A percentile compares a stretch with the other conserved stretches of the same genome.
These are phyloP conservation scores for Geotrichum bryndzae DNA, from an alignment of 1,139 yeast genomes.

Conservation along the genomic window DNA sequence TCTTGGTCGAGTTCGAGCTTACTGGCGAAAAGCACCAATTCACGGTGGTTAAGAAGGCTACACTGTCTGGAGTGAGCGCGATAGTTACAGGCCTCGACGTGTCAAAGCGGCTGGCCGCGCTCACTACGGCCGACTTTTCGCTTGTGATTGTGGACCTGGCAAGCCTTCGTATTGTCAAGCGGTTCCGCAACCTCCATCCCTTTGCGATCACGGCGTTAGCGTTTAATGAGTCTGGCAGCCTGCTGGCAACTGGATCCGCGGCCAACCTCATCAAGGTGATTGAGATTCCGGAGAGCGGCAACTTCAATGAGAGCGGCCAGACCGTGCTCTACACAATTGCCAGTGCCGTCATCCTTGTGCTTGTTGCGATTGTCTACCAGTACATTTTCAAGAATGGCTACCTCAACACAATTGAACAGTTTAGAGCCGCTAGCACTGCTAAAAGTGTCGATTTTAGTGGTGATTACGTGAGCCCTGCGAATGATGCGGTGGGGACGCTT, in stretches of 20 bases:
- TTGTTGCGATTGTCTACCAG: constrained; percentile 39
- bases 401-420: constrained; percentile 8
- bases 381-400: constrained; percentile 34
- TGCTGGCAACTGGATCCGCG: constrained; percentile 73
- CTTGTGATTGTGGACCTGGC: constrained; percentile 49
- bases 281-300: constrained; percentile 48
- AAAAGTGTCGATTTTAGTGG: neutral
- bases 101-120: constrained; percentile 39
- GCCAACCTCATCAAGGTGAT: constrained; percentile 67
- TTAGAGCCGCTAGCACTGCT: neutral
- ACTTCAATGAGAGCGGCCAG: constrained; percentile 40
- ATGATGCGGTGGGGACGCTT: neutral
- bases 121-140: constrained; percentile 74
- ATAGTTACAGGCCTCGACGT: constrained; percentile 36
- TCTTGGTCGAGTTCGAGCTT: neutral
- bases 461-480: neutral
- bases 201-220: constrained; percentile 75
- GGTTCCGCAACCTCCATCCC: constrained; percentile 58
- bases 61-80: constrained; percentile 45
- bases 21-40: constrained; percentile 34
- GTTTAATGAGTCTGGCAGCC: constrained; percentile 63
- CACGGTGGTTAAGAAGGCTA: constrained; percentile 48
- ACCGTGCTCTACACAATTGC: constrained; percentile 44
- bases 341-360: constrained; percentile 43
- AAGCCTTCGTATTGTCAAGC: constrained; percentile 46